A percentile compares a stretch with the other conserved stretches of the same genome.
These are phyloP conservation scores for Pichia cabralensis DNA, from an alignment of 805 yeast species.

Conservation along the genomic window DNA sequence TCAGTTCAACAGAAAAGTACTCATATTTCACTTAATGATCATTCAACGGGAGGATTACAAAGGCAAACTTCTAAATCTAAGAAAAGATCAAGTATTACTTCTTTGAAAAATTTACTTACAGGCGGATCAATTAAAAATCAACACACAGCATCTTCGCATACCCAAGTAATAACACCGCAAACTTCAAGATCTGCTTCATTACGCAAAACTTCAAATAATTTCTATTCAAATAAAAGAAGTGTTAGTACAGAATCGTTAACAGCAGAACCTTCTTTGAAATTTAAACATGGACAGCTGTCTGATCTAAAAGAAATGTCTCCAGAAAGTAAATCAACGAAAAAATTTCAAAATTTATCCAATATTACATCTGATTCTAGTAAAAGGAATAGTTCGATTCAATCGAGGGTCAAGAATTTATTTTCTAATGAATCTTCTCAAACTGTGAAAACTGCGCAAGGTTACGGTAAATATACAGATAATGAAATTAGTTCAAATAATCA, in stretches of 20 bases:
- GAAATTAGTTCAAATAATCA: neutral
- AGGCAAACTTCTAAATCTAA: slow-evolving; percentile 14
- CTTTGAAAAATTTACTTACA: slow-evolving; percentile 26
- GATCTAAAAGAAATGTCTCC: slow-evolving; percentile 14
- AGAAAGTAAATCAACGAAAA: slow-evolving; percentile 5
- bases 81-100: slow-evolving; percentile 27
- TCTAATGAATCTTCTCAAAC: slow-evolving; percentile 36
- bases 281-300: slow-evolving; percentile 3
- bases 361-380: slow-evolving; percentile 14
- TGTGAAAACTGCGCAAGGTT: slow-evolving; percentile 64
- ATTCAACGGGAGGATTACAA: no score
- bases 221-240: slow-evolving; percentile 7
- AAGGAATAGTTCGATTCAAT: slow-evolving; percentile 32
- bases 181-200: slow-evolving; percentile 9
- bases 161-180: no score
- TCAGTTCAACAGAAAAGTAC: neutral
- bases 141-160: slow-evolving; percentile 11
- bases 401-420: slow-evolving; percentile 43
- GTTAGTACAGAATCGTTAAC: slow-evolving; percentile 17
- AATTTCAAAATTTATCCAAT: slow-evolving; percentile 11
- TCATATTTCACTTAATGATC: slow-evolving; percentile 4
- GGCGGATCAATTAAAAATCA: slow-evolving; percentile 22
- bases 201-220: slow-evolving; percentile 5
- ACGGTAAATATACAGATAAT: slow-evolving; percentile 66
- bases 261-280: slow-evolving; percentile 8